phyloP scores from a whole-genome alignment of 345 rosid species.

The Erucastrum elatum region DNA sequence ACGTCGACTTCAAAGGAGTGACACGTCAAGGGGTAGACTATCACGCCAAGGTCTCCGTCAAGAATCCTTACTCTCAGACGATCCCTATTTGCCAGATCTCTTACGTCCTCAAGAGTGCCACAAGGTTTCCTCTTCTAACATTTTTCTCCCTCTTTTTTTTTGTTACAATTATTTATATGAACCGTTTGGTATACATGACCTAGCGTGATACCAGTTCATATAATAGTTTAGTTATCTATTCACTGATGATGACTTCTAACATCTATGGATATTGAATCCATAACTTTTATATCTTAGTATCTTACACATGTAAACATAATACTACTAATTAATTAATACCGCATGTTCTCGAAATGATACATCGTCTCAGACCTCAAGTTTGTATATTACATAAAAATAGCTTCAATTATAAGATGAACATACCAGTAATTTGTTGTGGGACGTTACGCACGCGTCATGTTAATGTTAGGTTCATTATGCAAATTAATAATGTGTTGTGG shows the following conservation, averaged over 20 bases:
- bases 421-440: not conserved
- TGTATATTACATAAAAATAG: not conserved
- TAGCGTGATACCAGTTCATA: not conserved
- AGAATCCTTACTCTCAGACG: slow-evolving; percentile 67
- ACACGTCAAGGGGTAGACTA: slow-evolving; percentile 62
- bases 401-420: not conserved
- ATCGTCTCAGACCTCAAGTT: not conserved
- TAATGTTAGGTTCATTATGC: not conserved
- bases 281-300: not conserved
- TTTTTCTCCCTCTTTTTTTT: not conserved
- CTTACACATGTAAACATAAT: not conserved
- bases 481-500: not conserved
- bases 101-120: slow-evolving; percentile 67
- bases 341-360: not conserved
- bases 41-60: slow-evolving; percentile 64
- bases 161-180: no score
- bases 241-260: not conserved
- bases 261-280: not conserved
- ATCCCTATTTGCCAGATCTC: slow-evolving; percentile 86
- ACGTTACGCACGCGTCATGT: not conserved
- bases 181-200: not conserved
- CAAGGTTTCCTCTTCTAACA: slow-evolving; percentile 44
- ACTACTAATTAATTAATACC: not conserved
- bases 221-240: not conserved
- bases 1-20: slow-evolving; percentile 62